Base-by-base conservation (phyloP, 306 rosid genomes). In the Citrullus mucosospermus region DNA sequence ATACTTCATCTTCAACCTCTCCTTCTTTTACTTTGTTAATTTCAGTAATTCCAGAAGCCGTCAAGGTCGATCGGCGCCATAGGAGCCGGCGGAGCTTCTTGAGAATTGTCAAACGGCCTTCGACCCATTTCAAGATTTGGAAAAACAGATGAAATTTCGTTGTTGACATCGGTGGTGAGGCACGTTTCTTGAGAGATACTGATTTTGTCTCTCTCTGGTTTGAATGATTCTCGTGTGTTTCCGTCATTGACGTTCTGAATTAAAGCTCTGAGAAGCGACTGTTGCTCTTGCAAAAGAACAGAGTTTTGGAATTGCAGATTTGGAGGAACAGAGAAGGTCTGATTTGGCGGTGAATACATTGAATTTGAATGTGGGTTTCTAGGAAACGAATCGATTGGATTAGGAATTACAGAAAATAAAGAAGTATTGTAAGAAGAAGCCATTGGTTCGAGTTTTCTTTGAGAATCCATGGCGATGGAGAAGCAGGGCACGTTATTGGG, bases 401-500 rank as follows among this genome's bases (percentile, higher is more conserved):
- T 82, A 20, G 95, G 80, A 16, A 87, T 76, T 76, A 77, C 82
- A 8, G 84, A 83, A 9, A 83, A 89, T 2, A 63, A n/a, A 15
- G 86, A 61, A 4, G 28, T 14, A 7, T 57, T 34, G 54, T 10
- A 77, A 17, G 71, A 44, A 77, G 57, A 44, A 61, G 28, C 72
- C 70, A 77, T 36, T 67, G 68, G 81, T 80, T 83, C 62, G 36
- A 62, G 89, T 54, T 85, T 88, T 83, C 89, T 85, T 56, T 77
- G 91, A 84, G 84, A 82, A 84, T 87, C 85, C 74, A 87, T 75
- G 79, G 86, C 82, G 85, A 83, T 91, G 99, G 99, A 96, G 99
- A 96, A 96, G 99, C 99, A 96, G 99, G 99, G 90, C 99, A 96
- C 99, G 99, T 92, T 67, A 39, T 41, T 85, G 79, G 78, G 77